A percentile compares a stretch with the other conserved stretches of the same genome.
phyloP scores from a whole-genome alignment of 1,284 basidiomycete species.

The Fomitopsis betulina region DNA sequence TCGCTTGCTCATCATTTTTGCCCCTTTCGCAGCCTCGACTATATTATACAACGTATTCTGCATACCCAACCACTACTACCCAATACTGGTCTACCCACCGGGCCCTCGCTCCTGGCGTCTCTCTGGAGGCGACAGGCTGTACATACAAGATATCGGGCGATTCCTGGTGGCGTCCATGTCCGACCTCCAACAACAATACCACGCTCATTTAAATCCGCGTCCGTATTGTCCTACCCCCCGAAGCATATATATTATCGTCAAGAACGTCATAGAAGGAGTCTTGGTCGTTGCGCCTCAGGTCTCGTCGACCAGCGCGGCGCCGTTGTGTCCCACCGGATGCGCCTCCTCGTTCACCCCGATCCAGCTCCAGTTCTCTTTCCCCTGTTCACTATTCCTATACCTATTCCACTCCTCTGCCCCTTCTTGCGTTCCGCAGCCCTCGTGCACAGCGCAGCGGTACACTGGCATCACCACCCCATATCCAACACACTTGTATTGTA shows the following conservation, averaged over 20 bases:
- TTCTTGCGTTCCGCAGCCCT: neutral
- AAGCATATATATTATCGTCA: constrained; percentile 1
- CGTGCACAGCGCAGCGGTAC: neutral
- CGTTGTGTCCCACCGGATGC: neutral
- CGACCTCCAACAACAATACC: neutral
- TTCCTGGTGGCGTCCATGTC: neutral
- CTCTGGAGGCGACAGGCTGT: constrained; percentile 2
- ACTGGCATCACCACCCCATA: neutral
- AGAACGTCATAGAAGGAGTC: constrained; percentile 2
- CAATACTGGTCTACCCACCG: constrained; percentile 1
- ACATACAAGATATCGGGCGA: constrained; percentile 6
- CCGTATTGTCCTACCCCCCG: constrained; percentile 2
- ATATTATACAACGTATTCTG: constrained; percentile 16
- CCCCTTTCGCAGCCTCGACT: constrained; percentile 7
- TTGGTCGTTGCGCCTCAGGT: neutral
- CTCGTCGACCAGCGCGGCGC: neutral
- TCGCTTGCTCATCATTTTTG: neutral
- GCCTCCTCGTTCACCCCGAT: neutral
- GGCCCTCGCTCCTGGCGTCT: neutral
- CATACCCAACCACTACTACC: constrained; percentile 16
- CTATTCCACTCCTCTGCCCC: too few relatives aligned
- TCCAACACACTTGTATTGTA: neutral
- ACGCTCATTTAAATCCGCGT: constrained; percentile 6
- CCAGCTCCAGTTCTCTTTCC: neutral
- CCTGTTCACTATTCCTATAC: neutral